phyloP scores from a whole-genome alignment of 768 basidiomycete species.

The Cantharellus anzutake region DNA sequence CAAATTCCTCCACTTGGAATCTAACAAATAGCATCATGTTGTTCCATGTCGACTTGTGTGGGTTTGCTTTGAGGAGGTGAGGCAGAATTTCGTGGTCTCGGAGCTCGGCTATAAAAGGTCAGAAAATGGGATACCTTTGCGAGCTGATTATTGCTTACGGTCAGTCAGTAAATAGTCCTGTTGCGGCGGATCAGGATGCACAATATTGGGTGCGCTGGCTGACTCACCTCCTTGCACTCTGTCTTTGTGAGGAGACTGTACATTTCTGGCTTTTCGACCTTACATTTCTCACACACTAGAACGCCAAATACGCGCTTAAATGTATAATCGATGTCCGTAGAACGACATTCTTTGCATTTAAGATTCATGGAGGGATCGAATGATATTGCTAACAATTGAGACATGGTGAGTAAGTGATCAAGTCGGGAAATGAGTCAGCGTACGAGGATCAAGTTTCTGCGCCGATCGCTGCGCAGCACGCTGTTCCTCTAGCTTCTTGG shows the following conservation, averaged over 20 bases:
- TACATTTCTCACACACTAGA: slow-evolving; percentile 76
- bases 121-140: neutral
- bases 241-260: slow-evolving; percentile 95
- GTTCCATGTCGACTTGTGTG: slow-evolving; percentile 83
- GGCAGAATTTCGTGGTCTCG: slow-evolving; percentile 83
- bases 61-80: slow-evolving; percentile 85
- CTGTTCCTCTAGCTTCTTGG: slow-evolving; percentile 65
- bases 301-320: slow-evolving; percentile 69
- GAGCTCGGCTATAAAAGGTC: slow-evolving; percentile 50
- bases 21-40: slow-evolving; percentile 99
- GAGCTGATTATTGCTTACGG: slow-evolving; percentile 27
- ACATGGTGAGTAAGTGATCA: slow-evolving; percentile 2
- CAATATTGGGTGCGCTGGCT: neutral
- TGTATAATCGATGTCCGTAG: slow-evolving; percentile 74
- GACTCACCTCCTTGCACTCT: slow-evolving; percentile 78
- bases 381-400: slow-evolving; percentile 39
- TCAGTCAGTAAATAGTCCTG: slow-evolving; percentile 93
- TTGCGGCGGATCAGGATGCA: neutral
- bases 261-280: slow-evolving; percentile 75
- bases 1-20: slow-evolving; percentile 87
- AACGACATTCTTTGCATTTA: slow-evolving; percentile 68
- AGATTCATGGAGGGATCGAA: slow-evolving; percentile 60
- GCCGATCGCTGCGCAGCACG: slow-evolving; percentile 35
- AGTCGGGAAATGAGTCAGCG: slow-evolving; percentile 13
- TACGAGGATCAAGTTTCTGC: slow-evolving; percentile 55